Evolutionary conservation across 192 early-diverging fungal genomes (phyloP), one percentile per base, ranked within the genome.

Genomic region (Coemansia sp.): DNA sequence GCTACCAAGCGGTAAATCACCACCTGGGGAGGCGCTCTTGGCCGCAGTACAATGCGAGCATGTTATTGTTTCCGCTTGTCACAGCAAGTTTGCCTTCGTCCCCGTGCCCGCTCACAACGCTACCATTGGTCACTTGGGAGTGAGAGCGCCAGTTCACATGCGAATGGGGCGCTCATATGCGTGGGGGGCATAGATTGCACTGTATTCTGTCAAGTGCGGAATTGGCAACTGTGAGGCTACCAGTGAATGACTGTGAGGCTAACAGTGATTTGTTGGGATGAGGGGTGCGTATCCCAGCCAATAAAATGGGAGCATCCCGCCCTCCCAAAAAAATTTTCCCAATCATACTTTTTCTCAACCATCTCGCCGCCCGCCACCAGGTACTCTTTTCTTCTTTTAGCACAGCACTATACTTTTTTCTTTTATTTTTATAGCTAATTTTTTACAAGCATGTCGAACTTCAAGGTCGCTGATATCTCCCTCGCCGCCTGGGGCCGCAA

Each of bases 401-500:
- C 33, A 50, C 19, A 51, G 21, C 48, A 29, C 50, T 61, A 42
- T 66, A 62, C 31, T 59, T 35, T 39, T 41, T 63, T 68, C 40
- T 34, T 36, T 67, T 64, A 56, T 67, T 44, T 41, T 42, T 54
- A n/a, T 16, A 61, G 29, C 36, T 53, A 56, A 13, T 59, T 50
- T 9, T 42, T 27, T 27, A 27, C 59, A 54, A 56, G 33, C 48
- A 83, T 83, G 80, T 69, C 75, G 0, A 72, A 72, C 71, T 82
- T 48, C 79, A 85, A 87, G 79, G 88, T 90, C 69, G 93, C 93
- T 69, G 94, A 96, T 83, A 96, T 96, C 75, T 89, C 90, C 44
- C 93, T 96, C 73, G 93, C 95, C 71, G 93, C 93, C 71, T 99
- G 90, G 88, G 97, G 94, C 75, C 93, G 95, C 87, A 99, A 99